phyloP scores from a whole-genome alignment of 2,329 filamentous ascomycete species.

The Pseudomassariella vexata region DNA sequence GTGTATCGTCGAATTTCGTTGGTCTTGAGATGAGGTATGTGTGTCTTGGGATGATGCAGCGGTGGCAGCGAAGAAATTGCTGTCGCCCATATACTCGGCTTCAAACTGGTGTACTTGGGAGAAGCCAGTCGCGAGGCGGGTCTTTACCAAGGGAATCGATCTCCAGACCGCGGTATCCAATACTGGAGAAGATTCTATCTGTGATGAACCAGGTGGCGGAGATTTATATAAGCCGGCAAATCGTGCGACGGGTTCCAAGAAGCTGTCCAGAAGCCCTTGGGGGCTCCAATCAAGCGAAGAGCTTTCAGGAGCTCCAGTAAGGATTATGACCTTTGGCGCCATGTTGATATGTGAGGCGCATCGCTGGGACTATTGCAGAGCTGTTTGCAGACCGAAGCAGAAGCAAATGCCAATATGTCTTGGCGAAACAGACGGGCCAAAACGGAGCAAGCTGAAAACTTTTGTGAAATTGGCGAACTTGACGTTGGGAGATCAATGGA shows the following conservation, averaged over 20 bases:
- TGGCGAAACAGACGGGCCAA: too few species aligned
- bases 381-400: too few species aligned
- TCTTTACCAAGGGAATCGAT: slow-evolving; percentile 41
- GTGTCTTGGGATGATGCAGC: slow-evolving; percentile 28
- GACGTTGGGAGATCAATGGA: too few species aligned
- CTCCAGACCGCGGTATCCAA: slow-evolving; percentile 42
- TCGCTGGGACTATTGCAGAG: too few species aligned
- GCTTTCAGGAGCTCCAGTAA: slow-evolving; percentile 52
- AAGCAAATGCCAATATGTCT: too few species aligned
- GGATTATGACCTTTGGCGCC: slow-evolving; percentile 25
- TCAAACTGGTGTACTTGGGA: slow-evolving; percentile 40
- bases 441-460: too few species aligned
- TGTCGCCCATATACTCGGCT: slow-evolving; percentile 22
- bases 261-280: slow-evolving; percentile 40
- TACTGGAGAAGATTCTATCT: slow-evolving; percentile 13
- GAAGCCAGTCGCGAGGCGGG: slow-evolving; percentile 44
- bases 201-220: slow-evolving; percentile 10
- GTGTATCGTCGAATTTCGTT: too few species aligned
- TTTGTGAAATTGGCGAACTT: too few species aligned
- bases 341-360: too few species aligned
- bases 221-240: slow-evolving; percentile 25
- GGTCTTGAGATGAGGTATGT: too few species aligned
- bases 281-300: slow-evolving; percentile 49
- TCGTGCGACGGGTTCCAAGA: slow-evolving; percentile 32
- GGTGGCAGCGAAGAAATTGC: slow-evolving; percentile 43